Evolutionary conservation across 2,329 filamentous ascomycete genomes (phyloP).

Genomic region (Monilinia fructigena): DNA sequence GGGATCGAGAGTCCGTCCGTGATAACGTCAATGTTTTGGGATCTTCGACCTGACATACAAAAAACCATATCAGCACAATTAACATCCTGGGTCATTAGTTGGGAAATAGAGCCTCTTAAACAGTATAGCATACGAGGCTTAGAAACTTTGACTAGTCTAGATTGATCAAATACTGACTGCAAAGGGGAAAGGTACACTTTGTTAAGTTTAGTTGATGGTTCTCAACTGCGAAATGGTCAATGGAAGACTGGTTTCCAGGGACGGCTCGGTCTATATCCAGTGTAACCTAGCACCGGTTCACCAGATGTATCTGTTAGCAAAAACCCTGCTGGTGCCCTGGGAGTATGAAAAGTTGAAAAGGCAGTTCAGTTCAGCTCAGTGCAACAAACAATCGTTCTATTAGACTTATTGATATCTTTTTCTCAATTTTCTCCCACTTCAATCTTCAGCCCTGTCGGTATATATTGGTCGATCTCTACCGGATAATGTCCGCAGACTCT

Average conservation of each 20-base stretch:
- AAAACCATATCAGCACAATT: neutral
- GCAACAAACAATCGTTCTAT: neutral
- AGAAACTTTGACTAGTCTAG: neutral
- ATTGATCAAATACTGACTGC: neutral
- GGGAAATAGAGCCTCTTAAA: neutral
- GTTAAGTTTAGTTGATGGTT: neutral
- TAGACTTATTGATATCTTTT: neutral
- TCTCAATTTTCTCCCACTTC: neutral
- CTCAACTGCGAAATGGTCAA: neutral
- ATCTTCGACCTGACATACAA: neutral
- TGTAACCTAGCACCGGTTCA: neutral
- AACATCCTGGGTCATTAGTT: neutral
- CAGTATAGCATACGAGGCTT: neutral
- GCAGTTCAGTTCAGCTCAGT: too few relatives aligned
- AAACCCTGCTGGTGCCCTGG: neutral
- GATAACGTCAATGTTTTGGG: too few relatives aligned
- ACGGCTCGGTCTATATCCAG: too few relatives aligned
- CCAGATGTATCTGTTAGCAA: neutral
- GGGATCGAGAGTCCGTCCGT: neutral
- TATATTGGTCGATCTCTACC: neutral
- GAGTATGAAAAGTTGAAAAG: too few relatives aligned
- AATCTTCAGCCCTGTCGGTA: conserved; percentile 8
- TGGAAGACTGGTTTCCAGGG: neutral
- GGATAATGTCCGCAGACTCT: neutral
- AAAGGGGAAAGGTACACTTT: neutral